Base-by-base conservation (phyloP, 768 basidiomycete genomes). In the Mycena haematopus region DNA sequence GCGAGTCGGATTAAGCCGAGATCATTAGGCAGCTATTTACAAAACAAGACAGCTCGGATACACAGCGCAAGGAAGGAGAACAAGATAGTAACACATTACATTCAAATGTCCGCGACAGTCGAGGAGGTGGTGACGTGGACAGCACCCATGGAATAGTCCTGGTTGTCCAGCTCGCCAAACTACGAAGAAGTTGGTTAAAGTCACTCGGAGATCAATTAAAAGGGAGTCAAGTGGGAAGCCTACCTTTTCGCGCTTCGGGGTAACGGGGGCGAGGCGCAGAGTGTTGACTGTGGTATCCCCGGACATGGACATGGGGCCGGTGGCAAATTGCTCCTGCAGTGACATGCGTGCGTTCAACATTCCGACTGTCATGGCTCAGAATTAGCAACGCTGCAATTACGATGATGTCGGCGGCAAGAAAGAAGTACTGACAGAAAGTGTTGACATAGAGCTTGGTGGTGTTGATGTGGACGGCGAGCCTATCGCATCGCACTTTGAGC, bases 401-500 rank as follows among this genome's bases (percentile, higher is more conserved):
- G 38, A 45, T 52, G 24, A 57, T 38, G 13, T 9, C 29, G n/a
- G 31, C 36, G 27, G 27, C 13, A 45, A 19, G 19, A 33, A 53
- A 53, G 15, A 86, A n/a, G 5, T 22, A 76, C 82, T 74, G 56
- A 82, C 82, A 82, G 69, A 82, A 82, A 1, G 80, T 81, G 62
- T 82, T 82, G 19, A 78, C 81, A 63, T 83, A 83, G 9, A 83
- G 71, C 47, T 79, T 81, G 6, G 81, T 82, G 10, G 82, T 78
- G 58, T 81, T 81, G 60, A 82, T 73, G 60, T 83, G 81, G 61
- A 83, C 76, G 0, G 81, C 78, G 51, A 83, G 70, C 82, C 81
- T 82, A 53, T 25, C 19, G 49, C 8, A 33, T 7, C 8, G 6
- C 10, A 21, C 3, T 10, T 10, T 35, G 33, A 50, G 29, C 17